Base-by-base conservation (phyloP, 1,284 basidiomycete genomes). In the Apiotrichum porosum region DNA sequence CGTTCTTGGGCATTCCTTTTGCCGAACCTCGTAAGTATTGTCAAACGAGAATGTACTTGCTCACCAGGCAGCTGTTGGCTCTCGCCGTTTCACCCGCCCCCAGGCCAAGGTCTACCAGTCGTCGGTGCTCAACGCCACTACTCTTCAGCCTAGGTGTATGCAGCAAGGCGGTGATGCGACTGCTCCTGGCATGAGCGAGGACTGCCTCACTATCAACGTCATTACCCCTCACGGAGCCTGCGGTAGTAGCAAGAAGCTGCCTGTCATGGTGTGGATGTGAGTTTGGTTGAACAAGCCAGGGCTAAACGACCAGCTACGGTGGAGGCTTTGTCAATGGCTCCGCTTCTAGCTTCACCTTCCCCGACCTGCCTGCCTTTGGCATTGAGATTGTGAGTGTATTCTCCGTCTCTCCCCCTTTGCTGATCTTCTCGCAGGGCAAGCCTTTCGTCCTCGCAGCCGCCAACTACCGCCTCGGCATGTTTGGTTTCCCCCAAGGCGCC, bases 401-500 rank as follows among this genome's bases (percentile, higher is more conserved):
- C 1, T n/a, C n/a, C n/a, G n/a, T n/a, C n/a, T n/a, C n/a, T n/a
- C 3, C 24, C 9, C 17, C 26, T 13, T 33, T 10, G 18, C 10
- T 17, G 8, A 22, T 6, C 15, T 37, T 14, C 19, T 17, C 35
- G 26, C 48, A 66, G 65, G 51, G 57, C 5, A 55, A 60, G 37
- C 73, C 71, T 0, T 60, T 74, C 47, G 61, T 78, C 41, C 67
- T 74, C 37, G 74, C 77, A 21, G 63, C 68, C 1, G 37, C 76
- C 44, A 70, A 73, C 37, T 78, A 78, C 55, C 73, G 78, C 19
- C 59, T 78, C 4, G 74, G 73, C n/a, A 62, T 75, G 9, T 69
- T 75, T 41, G 78, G 78, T 17, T 79, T 71, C 46, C 53, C 57
- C 56, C 58, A 60, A 36, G 69, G 71, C 15, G 51, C 50, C 1